A percentile compares a stretch with the other conserved stretches of the same genome.
Conservation (phyloP, 441 rosid genomes). For the Bruguiera hainesii region DNA sequence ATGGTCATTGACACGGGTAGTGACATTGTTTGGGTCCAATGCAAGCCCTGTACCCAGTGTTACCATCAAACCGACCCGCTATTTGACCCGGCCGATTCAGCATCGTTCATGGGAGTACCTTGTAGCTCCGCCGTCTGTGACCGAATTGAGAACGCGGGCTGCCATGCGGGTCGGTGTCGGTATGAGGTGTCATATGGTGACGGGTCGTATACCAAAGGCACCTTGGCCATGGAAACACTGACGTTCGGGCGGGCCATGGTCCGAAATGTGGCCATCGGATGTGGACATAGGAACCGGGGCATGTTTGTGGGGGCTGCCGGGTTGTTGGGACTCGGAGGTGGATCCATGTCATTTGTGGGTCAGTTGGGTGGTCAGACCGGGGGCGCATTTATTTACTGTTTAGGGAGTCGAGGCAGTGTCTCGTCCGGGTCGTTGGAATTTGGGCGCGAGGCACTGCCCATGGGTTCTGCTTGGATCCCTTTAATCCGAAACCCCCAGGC, state of each 20-base stretch:
- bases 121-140: slow-evolving; percentile 76
- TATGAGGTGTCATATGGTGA: slow-evolving; percentile 94
- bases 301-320: slow-evolving; percentile 98
- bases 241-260: slow-evolving; percentile 58
- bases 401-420: slow-evolving; percentile 64
- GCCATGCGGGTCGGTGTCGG: slow-evolving; percentile 75
- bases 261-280: slow-evolving; percentile 73
- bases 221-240: slow-evolving; percentile 74
- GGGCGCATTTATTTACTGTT: slow-evolving; percentile 81
- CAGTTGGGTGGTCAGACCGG: slow-evolving; percentile 86
- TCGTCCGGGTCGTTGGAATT: slow-evolving; percentile 73
- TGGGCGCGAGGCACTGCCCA: slow-evolving; percentile 78
- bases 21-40: slow-evolving; percentile 97
- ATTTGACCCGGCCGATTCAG: slow-evolving; percentile 77
- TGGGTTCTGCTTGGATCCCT: slow-evolving; percentile 94
- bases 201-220: slow-evolving; percentile 86
- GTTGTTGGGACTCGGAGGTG: slow-evolving; percentile 84
- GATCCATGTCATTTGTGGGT: slow-evolving; percentile 81
- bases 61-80: slow-evolving; percentile 91
- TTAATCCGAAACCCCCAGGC: slow-evolving; percentile 66
- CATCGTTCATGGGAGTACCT: slow-evolving; percentile 66
- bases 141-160: slow-evolving; percentile 61
- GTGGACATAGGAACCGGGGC: slow-evolving; percentile 80
- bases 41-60: slow-evolving; percentile 86
- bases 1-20: slow-evolving; percentile 93